Evolutionary conservation across 1,139 yeast genomes (phyloP).

Genomic region (Yamadazyma dendronema): DNA sequence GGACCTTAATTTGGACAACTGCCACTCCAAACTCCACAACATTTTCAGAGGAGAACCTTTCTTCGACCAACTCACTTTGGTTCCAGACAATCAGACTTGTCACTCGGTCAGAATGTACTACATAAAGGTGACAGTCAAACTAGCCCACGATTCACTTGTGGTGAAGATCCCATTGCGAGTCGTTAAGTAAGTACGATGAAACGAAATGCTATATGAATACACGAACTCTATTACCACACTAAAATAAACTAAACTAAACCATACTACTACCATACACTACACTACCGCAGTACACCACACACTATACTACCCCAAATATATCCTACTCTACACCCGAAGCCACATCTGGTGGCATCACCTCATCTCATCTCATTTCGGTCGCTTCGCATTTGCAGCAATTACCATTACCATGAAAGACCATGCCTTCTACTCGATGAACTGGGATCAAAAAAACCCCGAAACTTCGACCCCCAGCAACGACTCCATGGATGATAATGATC

Average conservation of each 20-base stretch:
- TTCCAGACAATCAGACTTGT: conserved; percentile 61
- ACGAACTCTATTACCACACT: too few species aligned
- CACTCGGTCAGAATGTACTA: conserved; percentile 52
- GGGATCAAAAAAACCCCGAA: conserved; percentile 2
- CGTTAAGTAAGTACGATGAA: not conserved
- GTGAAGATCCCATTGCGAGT: conserved; percentile 39
- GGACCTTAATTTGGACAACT: conserved; percentile 24
- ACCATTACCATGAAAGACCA: conserved; percentile 1
- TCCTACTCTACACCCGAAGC: too few species aligned
- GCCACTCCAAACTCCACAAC: conserved; percentile 25
- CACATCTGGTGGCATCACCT: not conserved
- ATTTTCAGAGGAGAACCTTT: conserved; percentile 18
- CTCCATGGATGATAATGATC: conserved; percentile 5
- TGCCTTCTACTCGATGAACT: conserved; percentile 2
- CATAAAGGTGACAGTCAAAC: conserved; percentile 30
- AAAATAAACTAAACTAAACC: too few species aligned
- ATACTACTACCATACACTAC: too few species aligned
- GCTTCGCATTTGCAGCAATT: not conserved
- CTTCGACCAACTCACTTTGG: conserved; percentile 38
- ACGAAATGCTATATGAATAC: not conserved
- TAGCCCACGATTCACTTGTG: conserved; percentile 32
- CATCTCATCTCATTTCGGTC: not conserved
- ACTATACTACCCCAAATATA: too few species aligned
- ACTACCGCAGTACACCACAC: too few species aligned
- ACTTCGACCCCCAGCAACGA: too few species aligned